Base-by-base conservation (phyloP, 208 protist genomes). In the Acanthamoeba culbertsoni region DNA sequence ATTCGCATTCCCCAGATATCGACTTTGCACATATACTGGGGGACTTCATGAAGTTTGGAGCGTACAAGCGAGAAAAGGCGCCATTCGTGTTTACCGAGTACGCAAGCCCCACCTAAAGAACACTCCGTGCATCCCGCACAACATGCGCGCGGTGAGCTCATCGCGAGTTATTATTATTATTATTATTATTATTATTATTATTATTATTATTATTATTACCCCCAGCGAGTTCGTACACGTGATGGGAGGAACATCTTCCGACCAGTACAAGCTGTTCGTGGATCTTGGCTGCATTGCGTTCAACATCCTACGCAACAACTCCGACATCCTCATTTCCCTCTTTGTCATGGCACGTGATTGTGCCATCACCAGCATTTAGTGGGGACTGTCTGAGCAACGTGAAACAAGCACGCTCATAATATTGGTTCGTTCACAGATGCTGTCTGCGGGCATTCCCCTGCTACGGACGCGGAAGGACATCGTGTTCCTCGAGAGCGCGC, bases 21-120 rank as follows among this genome's bases (percentile, higher is more conserved):
- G 97, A 98, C 77, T 98, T 98, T 96, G 97, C 97, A 43, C 97
- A 98, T 90, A 97, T 98, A 73, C 77, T 98, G 35, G 97, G 97
- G 23, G 97, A 98, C 90, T 97, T 96, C 89, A 97, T 53, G 57
- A 91, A 45, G 57, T 94, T 62, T 18, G 35, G 48, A 26, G 63
- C 26, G 5, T 82, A 68, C 51, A 33, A 46, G n/a, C 89, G 89
- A 20, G 97, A 98, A 84, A 91, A 86, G 26, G 96, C 96, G 18
- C 97, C 97, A 14, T 98, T 98, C 88, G 96, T 98, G 28, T 96
- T 98, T 20, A 98, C 97, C 4, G 96, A 96, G 51, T 96, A 95
- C n/a, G 97, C 96, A 28, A 96, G 97, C 35, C 94, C 86, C 18
- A 93, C 95, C 88, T 93, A n/a, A n/a, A n/a, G n/a, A n/a, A n/a